Percentiles rank a stretch among this genome's conserved stretches.
These are phyloP conservation scores for Coriaria nepalensis DNA, from an alignment of 306 rosid species.

Conservation along the genomic window DNA sequence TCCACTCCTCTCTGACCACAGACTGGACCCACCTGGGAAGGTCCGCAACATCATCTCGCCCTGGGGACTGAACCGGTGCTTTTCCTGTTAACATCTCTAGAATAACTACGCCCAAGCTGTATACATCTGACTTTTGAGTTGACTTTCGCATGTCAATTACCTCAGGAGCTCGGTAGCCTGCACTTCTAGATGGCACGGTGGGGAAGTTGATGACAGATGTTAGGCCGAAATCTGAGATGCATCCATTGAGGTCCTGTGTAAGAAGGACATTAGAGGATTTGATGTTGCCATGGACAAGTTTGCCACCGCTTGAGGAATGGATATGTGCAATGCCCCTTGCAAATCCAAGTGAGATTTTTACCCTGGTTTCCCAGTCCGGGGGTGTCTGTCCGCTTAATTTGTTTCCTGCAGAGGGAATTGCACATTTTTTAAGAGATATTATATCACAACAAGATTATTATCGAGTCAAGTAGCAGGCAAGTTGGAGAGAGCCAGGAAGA, in stretches of 20 bases:
- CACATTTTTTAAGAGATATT: too few relatives aligned
- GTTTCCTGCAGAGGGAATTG: conserved; percentile 36
- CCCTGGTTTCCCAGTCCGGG: conserved; percentile 73
- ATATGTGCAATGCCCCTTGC: conserved; percentile 74
- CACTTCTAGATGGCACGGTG: conserved; percentile 31
- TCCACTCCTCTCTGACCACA: conserved; percentile 89
- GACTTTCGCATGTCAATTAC: conserved; percentile 42
- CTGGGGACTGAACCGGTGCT: conserved; percentile 57
- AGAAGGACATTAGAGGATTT: conserved; percentile 78
- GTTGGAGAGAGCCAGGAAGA: not conserved
- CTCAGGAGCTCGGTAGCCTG: conserved; percentile 75
- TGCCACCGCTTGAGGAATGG: conserved; percentile 62
- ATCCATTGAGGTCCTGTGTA: conserved; percentile 44
- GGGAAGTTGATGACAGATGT: conserved; percentile 41
- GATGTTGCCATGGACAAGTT: conserved; percentile 70
- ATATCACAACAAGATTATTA: too few relatives aligned
- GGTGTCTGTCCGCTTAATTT: conserved; percentile 40
- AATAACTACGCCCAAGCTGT: conserved; percentile 76
- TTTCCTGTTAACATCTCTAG: conserved; percentile 87
- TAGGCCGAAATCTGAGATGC: conserved; percentile 71
- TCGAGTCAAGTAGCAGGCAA: too few relatives aligned
- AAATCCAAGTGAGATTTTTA: conserved; percentile 63
- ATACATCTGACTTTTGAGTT: conserved; percentile 60
- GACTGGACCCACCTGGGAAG: conserved; percentile 92
- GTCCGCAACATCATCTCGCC: conserved; percentile 54